Base-by-base conservation (phyloP, 805 yeast species). In the Candida ortonii region DNA sequence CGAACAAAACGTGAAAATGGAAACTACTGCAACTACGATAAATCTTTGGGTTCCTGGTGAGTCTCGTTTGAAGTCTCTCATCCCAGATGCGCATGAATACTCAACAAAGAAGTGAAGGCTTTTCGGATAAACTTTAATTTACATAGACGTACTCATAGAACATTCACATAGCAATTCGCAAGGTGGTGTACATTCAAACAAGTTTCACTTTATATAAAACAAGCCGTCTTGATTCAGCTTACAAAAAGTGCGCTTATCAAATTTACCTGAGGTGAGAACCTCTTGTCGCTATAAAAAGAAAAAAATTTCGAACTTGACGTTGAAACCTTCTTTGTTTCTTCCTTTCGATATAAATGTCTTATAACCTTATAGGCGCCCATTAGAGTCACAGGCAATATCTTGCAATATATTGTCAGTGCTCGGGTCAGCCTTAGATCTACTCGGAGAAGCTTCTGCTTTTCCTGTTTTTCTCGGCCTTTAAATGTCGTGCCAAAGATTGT, bases 351-450 rank as follows among this genome's bases (percentile, higher is more conserved):
- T 43, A 51, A 51, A 55, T 52, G 57, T 52, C 46, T 57, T 50
- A 44, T 33, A 44, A 37, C 43, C 45, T 43, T 45, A 62, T 71
- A 81, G 93, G 84, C 89, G 80, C 90, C 93, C 90, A 74, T 75
- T 74, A 76, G 81, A 76, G 81, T 76, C 79, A 74, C 80, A 76
- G 77, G 55, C 60, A 68, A 64, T 65, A 62, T 70, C 44, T 63
- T 53, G 64, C 73, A 52, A 66, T 76, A 65, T 67, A 63, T 65
- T 66, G 54, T 61, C 76, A 46, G 95, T 84, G 95, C 95, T 84
- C 89, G 93, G 93, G 93, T 84, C 65, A 67, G 84, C 84, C 93
- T 83, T 73, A 84, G 89, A 84, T 64, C 38, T 65, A 76, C 51
- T 46, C 36, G 37, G 26, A 39, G 37, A 36, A 39, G 40, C 37